phyloP scores from a whole-genome alignment of 2,329 filamentous ascomycete species.

The Tolypocladium tropicale region DNA sequence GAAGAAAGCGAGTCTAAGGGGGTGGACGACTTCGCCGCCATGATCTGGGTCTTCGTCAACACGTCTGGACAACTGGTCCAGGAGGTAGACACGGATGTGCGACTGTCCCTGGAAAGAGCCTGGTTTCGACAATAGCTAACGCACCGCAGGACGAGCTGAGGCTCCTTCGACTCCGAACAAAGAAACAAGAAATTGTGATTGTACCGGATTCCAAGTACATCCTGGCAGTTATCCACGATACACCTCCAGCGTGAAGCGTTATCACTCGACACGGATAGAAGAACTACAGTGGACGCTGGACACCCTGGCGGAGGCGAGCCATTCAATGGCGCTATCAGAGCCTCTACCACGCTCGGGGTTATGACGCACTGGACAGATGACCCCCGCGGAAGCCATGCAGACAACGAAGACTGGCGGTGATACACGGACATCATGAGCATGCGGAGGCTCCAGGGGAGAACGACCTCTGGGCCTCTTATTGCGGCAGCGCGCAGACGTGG shows the following conservation, averaged over 20 bases:
- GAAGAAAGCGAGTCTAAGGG: slow-evolving; percentile 43
- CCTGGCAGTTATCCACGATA: slow-evolving; percentile 71
- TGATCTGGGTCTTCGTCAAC: slow-evolving; percentile 69
- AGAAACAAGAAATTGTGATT: slow-evolving; percentile 76
- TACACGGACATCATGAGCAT: background rate
- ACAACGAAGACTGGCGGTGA: background rate
- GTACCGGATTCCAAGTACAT: slow-evolving; percentile 73
- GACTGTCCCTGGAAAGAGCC: background rate
- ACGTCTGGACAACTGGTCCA: slow-evolving; percentile 59
- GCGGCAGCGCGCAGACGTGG: background rate
- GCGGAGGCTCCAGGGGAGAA: background rate
- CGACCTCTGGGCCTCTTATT: background rate
- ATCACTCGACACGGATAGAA: background rate
- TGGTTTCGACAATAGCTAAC: slow-evolving; percentile 8
- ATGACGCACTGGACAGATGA: background rate
- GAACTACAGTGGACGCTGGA: background rate
- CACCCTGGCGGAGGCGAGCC: too few species aligned
- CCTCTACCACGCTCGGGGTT: background rate
- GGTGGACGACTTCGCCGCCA: slow-evolving; percentile 61
- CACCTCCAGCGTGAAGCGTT: slow-evolving; percentile 49
- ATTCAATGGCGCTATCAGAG: background rate
- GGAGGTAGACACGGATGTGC: slow-evolving; percentile 61
- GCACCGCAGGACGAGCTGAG: slow-evolving; percentile 60
- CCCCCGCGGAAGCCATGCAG: background rate
- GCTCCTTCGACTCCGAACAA: slow-evolving; percentile 67